Evolutionary conservation across 179 eudicot genomes (phyloP).

Genomic region (Sideroxylon spinosum): DNA sequence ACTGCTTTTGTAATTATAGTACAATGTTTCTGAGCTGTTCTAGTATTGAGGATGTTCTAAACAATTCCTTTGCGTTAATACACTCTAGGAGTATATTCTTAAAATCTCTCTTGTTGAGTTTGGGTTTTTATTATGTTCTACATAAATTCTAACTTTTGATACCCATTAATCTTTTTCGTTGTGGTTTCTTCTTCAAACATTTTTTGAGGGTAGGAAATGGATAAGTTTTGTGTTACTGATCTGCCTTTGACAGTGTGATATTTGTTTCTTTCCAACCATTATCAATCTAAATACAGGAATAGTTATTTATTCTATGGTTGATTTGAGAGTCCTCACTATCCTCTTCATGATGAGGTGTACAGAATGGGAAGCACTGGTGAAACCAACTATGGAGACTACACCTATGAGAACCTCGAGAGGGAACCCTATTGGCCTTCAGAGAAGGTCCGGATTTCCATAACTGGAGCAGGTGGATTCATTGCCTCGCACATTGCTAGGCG

Average conservation of each 20-base stretch:
- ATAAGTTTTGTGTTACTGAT: neutral
- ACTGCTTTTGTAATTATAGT: neutral
- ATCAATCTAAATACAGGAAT: neutral
- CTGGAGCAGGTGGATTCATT: slow-evolving; percentile 95
- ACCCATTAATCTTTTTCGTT: neutral
- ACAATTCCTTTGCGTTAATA: neutral
- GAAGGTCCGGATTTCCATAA: slow-evolving; percentile 75
- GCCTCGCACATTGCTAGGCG: slow-evolving; percentile 96
- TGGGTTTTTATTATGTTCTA: neutral
- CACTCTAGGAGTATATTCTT: neutral
- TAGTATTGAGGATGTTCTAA: neutral
- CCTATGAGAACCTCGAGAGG: slow-evolving; percentile 79
- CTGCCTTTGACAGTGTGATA: neutral
- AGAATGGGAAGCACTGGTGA: slow-evolving; percentile 72
- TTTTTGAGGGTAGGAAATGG: neutral
- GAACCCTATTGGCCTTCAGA: slow-evolving; percentile 89
- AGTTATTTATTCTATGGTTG: too few relatives aligned
- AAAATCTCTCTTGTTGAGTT: neutral
- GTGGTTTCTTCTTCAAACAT: neutral
- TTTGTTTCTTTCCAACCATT: neutral
- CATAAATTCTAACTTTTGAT: neutral
- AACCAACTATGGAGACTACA: slow-evolving; percentile 61
- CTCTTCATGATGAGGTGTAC: neutral
- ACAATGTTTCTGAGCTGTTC: neutral
- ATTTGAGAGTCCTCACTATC: neutral